Evolutionary conservation across 140 eudicot genomes (phyloP).

Genomic region (Stevia rebaudiana): DNA sequence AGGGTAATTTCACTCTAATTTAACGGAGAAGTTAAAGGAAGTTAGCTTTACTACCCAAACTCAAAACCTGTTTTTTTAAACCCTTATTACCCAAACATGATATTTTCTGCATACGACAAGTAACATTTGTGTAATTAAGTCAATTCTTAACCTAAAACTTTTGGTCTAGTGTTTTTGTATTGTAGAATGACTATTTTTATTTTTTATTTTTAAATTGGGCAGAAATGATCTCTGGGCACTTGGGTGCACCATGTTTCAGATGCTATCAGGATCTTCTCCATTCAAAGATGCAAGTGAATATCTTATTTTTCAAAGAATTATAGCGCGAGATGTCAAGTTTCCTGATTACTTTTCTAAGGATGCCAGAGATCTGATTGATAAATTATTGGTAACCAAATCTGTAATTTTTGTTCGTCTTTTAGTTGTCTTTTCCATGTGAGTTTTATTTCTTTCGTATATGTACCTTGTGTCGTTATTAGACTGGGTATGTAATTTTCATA

Average conservation of each 20-base stretch:
- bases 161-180: not conserved
- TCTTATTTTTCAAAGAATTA: slow-evolving; percentile 87
- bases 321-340: slow-evolving; percentile 86
- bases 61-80: no score
- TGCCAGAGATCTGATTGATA: slow-evolving; percentile 80
- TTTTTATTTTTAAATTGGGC: slow-evolving; percentile 22
- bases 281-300: slow-evolving; percentile 96
- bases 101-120: no score
- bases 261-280: slow-evolving; percentile 97
- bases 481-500: no score
- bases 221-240: slow-evolving; percentile 99
- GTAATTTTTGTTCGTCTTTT: not conserved
- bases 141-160: slow-evolving; percentile 1
- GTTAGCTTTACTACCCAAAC: no score
- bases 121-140: no score
- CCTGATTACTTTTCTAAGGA: slow-evolving; percentile 77
- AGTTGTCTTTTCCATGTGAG: not conserved
- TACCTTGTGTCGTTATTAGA: no score
- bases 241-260: slow-evolving; percentile 98
- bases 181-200: slow-evolving; percentile 25
- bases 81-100: no score
- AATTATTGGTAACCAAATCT: slow-evolving; percentile 65
- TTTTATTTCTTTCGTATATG: no score
- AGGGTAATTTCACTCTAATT: no score
- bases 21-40: no score